Base-by-base conservation (phyloP, 2,329 filamentous ascomycete species). In the Periconia macrospinosa region DNA sequence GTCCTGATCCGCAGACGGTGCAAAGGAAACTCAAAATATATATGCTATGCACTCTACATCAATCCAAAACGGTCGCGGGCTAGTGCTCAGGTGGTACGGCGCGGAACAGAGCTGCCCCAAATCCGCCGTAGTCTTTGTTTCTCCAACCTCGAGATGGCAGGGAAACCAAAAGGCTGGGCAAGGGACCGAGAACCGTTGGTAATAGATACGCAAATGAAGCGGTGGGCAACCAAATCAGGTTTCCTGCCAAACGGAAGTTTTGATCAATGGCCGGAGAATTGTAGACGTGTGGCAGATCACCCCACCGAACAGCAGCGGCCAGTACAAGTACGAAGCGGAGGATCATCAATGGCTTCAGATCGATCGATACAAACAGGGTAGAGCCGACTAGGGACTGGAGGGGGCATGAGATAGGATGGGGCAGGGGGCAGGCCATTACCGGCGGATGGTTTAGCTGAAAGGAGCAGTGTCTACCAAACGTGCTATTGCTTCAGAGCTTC, bases 381-480 rank as follows among this genome's bases (percentile, higher is more conserved):
- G 5, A 14, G 33, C 11, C 5, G 33, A 13, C 33, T 13, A n/a
- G 33, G 33, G 33, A 6, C 33, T 37, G 11, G 33, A 37, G 33
- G 33, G 11, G 33, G n/a, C n/a, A n/a, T n/a, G 33, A 37, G 23
- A 68, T 67, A 72, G 68, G 61, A 67, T 67, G 70, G 67, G 51
- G 56, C 56, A 37, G 11, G 33, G 63, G 66, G 61, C 64, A 52
- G 53, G 56, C 60, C 53, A 60, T 57, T 55, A 54, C 60, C 56
- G 63, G 66, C 70, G 69, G 71, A 67, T 67, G 57, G 69, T 71
- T 68, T 73, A 70, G 69, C 71, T 72, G 61, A 72, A 75, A 73
- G 62, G 56, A 73, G 72, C 66, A 67, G 62, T 68, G 60, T 58
- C 69, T 66, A 67, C 64, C 66, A 67, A 71, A 65, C 57, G 63